Percentiles rank a stretch among this genome's conserved stretches.
Evolutionary conservation across 1,139 yeast genomes (phyloP).

Genomic region (Saccharomyces hybrid): DNA sequence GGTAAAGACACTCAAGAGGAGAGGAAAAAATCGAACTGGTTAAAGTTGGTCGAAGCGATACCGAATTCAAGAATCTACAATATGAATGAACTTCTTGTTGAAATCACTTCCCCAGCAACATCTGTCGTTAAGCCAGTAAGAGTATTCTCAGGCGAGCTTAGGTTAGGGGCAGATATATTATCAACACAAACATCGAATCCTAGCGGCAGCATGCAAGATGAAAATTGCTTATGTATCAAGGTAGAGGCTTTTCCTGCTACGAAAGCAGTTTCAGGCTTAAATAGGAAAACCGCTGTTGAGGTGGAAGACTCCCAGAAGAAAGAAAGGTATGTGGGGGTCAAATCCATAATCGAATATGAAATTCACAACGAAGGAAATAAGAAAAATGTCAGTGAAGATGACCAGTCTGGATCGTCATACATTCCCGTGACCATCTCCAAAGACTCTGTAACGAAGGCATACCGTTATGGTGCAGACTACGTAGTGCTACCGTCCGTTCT

Average conservation of each 20-base stretch:
- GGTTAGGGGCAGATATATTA: constrained; percentile 33
- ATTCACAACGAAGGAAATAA: constrained; percentile 27
- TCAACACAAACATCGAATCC: constrained; percentile 1
- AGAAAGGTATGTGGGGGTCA: constrained; percentile 24
- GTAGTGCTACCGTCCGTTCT: constrained; percentile 44
- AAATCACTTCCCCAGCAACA: constrained; percentile 17
- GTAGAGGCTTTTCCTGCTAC: constrained; percentile 66
- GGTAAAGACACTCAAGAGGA: constrained; percentile 4
- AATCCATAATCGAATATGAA: constrained; percentile 28
- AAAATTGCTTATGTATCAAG: constrained; percentile 34
- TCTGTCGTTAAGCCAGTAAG: constrained; percentile 33
- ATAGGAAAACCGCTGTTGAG: constrained; percentile 33
- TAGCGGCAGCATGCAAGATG: constrained; percentile 19
- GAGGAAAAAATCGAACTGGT: constrained; percentile 19
- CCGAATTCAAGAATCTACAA: constrained; percentile 20
- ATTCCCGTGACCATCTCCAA: constrained; percentile 28
- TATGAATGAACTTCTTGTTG: constrained; percentile 17
- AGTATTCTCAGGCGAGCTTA: constrained; percentile 34
- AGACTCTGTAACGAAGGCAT: constrained; percentile 42
- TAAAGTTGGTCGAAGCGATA: constrained; percentile 14
- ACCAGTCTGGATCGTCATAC: constrained; percentile 21
- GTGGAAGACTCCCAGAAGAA: constrained; percentile 12
- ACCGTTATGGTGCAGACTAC: constrained; percentile 58
- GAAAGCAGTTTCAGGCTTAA: constrained; percentile 38
- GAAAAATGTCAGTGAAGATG: constrained; percentile 12